These are phyloP conservation scores for Ustulina deusta DNA, from an alignment of 2,329 filamentous ascomycete genomes.

Conservation along the genomic window DNA sequence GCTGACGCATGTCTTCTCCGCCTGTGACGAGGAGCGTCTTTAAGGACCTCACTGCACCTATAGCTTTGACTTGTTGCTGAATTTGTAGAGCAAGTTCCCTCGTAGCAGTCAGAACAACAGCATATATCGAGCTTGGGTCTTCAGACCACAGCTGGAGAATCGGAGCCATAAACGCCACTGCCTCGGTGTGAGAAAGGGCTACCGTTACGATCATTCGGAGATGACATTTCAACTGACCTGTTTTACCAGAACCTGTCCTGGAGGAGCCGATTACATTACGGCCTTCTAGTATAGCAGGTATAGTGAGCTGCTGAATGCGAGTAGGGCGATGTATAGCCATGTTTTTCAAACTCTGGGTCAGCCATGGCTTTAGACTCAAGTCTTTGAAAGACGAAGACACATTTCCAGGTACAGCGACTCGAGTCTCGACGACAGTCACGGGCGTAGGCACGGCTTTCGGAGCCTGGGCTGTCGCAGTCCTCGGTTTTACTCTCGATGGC, in stretches of 20 bases:
- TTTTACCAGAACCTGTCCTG: conserved; percentile 96
- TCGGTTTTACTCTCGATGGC: conserved; percentile 66
- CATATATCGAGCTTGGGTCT: conserved; percentile 92
- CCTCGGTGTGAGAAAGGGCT: conserved; percentile 14
- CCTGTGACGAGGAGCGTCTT: conserved; percentile 92
- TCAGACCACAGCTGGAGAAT: conserved; percentile 94
- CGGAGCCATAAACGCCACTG: conserved; percentile 89
- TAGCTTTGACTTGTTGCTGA: conserved; percentile 94
- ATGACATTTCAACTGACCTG: conserved; percentile 52
- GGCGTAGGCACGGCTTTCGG: conserved; percentile 36
- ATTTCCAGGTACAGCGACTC: conserved; percentile 63
- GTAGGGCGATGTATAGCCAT: conserved; percentile 90
- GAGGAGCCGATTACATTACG: conserved; percentile 86
- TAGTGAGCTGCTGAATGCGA: conserved; percentile 91
- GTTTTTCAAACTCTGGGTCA: conserved; percentile 80
- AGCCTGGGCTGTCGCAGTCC: conserved; percentile 32
- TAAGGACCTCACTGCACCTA: conserved; percentile 87
- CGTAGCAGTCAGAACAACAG: conserved; percentile 88
- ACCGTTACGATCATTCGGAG: neutral
- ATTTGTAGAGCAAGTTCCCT: conserved; percentile 95
- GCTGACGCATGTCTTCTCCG: conserved; percentile 89
- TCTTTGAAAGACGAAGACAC: conserved; percentile 75
- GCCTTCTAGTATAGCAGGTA: conserved; percentile 91
- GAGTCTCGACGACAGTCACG: conserved; percentile 61
- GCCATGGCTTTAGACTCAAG: conserved; percentile 84